Base-by-base conservation (phyloP, 2,329 filamentous ascomycete species). In the Curvularia spicifera region DNA sequence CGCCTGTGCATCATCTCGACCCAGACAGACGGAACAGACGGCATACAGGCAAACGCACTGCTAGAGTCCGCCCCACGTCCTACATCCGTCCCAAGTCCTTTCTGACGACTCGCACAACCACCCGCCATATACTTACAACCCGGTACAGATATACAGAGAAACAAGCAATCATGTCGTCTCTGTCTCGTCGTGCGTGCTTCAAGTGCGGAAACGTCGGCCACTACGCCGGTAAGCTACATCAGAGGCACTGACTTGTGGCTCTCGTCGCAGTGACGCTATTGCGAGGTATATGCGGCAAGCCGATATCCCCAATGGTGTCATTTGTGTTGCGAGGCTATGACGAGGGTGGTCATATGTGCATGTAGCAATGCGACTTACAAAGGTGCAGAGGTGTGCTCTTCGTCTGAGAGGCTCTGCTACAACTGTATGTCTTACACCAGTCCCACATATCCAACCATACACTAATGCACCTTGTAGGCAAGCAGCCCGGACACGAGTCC, bases 391-490 rank as follows among this genome's bases (percentile, higher is more conserved):
- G 93, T 97, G 70, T 99, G 95, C 90, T 95, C 94, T 63, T 97
- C 94, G 60, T 91, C 93, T 60, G 94, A 99, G 86, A 91, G 95
- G 76, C 90, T 99, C 75, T 99, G 95, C 89, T 99, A 99, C 84
- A 99, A 99, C 85, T 99, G 95, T 93, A 84, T 79, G 89, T 81
- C 64, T 2, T 9, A 40, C 28, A 56, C 22, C 45, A 29, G 37
- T 47, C 55, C 57, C 43, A 28, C 22, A 35, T 51, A 42, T 49
- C 46, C 59, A 44, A 58, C 18, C 56, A 51, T 33, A 57, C 54
- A 54, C 64, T 68, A 51, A 62, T 28, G 22, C 15, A 35, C 5
- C 22, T 2, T 13, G 56, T 62, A 89, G 87, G 87, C 88, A 94
- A 94, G 84, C 90, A 94, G 82, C 91, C 91, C 63, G 90, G 92